Percentiles rank a stretch among this genome's conserved stretches.
phyloP scores from a whole-genome alignment of 352 stramenopile genomes.

The Phytophthora boehmeriae region DNA sequence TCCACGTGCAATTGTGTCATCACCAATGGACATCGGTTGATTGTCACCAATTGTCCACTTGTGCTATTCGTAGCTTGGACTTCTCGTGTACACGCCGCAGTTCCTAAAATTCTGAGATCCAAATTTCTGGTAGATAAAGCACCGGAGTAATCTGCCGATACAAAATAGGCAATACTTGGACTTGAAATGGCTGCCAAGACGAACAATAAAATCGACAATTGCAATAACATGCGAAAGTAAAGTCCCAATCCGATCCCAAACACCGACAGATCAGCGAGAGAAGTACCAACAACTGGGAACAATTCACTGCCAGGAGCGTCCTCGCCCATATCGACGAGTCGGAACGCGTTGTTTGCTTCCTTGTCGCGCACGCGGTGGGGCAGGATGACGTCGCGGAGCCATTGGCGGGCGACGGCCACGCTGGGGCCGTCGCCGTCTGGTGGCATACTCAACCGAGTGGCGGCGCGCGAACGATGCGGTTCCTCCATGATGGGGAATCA shows the following conservation, averaged over 20 bases:
- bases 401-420: constrained; percentile 50
- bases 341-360: constrained; percentile 34
- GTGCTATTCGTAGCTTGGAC: constrained; percentile 22
- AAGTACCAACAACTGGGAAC: constrained; percentile 68
- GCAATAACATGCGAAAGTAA: constrained; percentile 79
- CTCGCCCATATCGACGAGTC: constrained; percentile 74
- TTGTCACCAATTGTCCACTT: constrained; percentile 10
- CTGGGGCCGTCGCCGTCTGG: constrained; percentile 27
- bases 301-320: constrained; percentile 54
- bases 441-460: constrained; percentile 27
- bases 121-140: constrained; percentile 37
- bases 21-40: constrained; percentile 62
- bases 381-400: constrained; percentile 62
- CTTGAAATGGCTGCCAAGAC: constrained; percentile 62
- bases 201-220: constrained; percentile 57
- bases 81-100: constrained; percentile 63
- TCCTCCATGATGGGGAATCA: constrained; percentile 19
- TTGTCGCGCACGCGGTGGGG: constrained; percentile 59
- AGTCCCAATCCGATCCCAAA: constrained; percentile 82
- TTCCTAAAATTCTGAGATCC: constrained; percentile 60
- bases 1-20: constrained; percentile 63
- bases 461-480: constrained; percentile 15
- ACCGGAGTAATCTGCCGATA: constrained; percentile 64
- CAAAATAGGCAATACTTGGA: constrained; percentile 71
- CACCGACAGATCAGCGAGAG: constrained; percentile 57